A percentile compares a stretch with the other conserved stretches of the same genome.
Evolutionary conservation across 768 basidiomycete species (phyloP).

Genomic region (Suillus bovinus): DNA sequence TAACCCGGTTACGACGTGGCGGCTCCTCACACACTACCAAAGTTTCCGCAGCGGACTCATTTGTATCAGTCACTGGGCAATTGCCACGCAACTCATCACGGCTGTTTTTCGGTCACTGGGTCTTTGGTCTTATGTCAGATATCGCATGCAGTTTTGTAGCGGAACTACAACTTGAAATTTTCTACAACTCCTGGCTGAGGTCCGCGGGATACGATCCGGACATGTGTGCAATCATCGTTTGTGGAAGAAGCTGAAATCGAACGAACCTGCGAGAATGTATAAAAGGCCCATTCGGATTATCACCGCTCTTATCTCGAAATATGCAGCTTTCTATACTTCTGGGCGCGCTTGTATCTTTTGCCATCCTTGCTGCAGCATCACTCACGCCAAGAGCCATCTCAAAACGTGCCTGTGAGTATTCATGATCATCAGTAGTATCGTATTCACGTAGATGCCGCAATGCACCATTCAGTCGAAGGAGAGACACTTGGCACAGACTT

Average conservation of each 20-base stretch:
- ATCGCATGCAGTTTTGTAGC: background rate
- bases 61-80: background rate
- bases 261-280: background rate
- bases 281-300: background rate
- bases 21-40: background rate
- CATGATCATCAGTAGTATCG: background rate
- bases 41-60: background rate
- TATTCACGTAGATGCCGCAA: background rate
- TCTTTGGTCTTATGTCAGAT: background rate
- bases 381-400: background rate
- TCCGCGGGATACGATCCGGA: background rate
- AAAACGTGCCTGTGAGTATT: background rate
- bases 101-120: background rate
- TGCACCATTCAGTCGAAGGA: background rate
- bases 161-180: background rate
- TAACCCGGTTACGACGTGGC: background rate
- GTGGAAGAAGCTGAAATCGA: too few species aligned
- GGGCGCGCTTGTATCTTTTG: background rate
- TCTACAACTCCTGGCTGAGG: too few species aligned
- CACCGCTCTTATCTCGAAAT: background rate
- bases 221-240: background rate
- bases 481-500: too few species aligned
- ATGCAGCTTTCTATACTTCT: slow-evolving; percentile 6
- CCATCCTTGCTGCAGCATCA: slow-evolving; percentile 1
- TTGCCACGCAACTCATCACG: background rate